These are phyloP conservation scores for Colletotrichum costaricense DNA, from an alignment of 2,329 filamentous ascomycete species.

Conservation along the genomic window DNA sequence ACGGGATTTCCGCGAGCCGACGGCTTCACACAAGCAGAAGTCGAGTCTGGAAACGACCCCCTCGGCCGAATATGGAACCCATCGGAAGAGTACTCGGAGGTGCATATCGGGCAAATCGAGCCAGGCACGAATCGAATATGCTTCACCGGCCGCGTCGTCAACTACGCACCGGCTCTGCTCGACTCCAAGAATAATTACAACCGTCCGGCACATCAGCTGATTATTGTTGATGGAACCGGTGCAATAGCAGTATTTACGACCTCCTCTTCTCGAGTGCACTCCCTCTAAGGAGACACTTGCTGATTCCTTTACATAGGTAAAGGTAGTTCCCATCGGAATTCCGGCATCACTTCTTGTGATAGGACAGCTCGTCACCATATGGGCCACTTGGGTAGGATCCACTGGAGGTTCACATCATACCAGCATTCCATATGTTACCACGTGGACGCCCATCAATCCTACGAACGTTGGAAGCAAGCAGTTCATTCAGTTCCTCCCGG, in stretches of 20 bases:
- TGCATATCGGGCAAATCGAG: slow-evolving; percentile 57
- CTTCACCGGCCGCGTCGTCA: slow-evolving; percentile 67
- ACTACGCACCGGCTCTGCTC: slow-evolving; percentile 58
- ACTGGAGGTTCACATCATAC: slow-evolving; percentile 48
- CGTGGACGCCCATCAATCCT: slow-evolving; percentile 68
- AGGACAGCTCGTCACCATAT: slow-evolving; percentile 66
- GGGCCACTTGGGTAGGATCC: slow-evolving; percentile 66
- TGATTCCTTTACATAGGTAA: slow-evolving; percentile 50
- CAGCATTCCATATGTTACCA: slow-evolving; percentile 53
- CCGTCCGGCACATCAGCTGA: slow-evolving; percentile 61
- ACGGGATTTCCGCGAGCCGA: slow-evolving; percentile 47
- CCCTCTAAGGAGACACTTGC: slow-evolving; percentile 1
- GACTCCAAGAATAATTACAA: slow-evolving; percentile 48
- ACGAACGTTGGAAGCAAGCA: slow-evolving; percentile 60
- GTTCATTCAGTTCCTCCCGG: slow-evolving; percentile 64
- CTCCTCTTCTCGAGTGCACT: background rate
- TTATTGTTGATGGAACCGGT: slow-evolving; percentile 66
- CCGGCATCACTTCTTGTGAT: slow-evolving; percentile 45
- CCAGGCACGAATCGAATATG: slow-evolving; percentile 61
- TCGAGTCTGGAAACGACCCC: slow-evolving; percentile 51
- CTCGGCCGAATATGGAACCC: slow-evolving; percentile 53
- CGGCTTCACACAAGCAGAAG: slow-evolving; percentile 63
- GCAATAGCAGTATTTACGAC: slow-evolving; percentile 57
- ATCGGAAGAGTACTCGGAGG: slow-evolving; percentile 57
- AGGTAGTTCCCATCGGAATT: slow-evolving; percentile 55